Evolutionary conservation across 169 alveolate genomes (phyloP), one percentile per base, ranked within the genome.

Genomic region (Plasmodium relictum): DNA sequence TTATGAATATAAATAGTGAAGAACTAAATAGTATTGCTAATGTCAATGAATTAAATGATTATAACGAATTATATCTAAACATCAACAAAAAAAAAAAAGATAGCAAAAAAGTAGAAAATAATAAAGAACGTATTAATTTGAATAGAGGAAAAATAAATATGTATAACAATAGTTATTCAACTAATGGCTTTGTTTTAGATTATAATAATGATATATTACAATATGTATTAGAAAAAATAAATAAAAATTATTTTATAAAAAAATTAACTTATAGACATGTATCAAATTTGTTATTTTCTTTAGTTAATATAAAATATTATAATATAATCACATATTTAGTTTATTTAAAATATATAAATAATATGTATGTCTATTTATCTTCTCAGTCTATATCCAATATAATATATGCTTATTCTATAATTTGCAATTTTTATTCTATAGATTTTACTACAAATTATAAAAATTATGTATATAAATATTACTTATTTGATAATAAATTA

Each of bases 141-240:
- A 0, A 39, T 65, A 20, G n/a, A 24, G 31, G 6, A 9, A 68
- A 54, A 26, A 18, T 39, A 14, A 41, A 76, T 76, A 24, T 24
- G 31, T 14, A 41, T 18, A 18, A 65, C 45, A 52, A 78, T 14
- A 41, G 8, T 37, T 16, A 22, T 16, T 56, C 37, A 16, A 44
- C 48, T 4, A 68, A 73, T 45, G 31, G 42, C 22, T 71, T 37
- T 45, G 52, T 54, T 31, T 45, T 83, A 10, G 85, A 83, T 48
- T 83, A 83, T 26, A 83, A 66, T 31, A 66, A 83, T 62, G 91
- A 83, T n/a, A 83, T 83, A 39, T 12, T 83, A 22, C 91, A 83
- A 45, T 71, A 83, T 48, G 22, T 83, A 31, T 22, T 83, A 42
- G 66, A 83, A 56, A 54, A 68, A 54, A 44, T 83, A 26, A 83